A percentile compares a stretch with the other conserved stretches of the same genome.
These are phyloP conservation scores for Kodamaea hsintzibuensis DNA, from an alignment of 805 yeast genomes.

Conservation along the genomic window DNA sequence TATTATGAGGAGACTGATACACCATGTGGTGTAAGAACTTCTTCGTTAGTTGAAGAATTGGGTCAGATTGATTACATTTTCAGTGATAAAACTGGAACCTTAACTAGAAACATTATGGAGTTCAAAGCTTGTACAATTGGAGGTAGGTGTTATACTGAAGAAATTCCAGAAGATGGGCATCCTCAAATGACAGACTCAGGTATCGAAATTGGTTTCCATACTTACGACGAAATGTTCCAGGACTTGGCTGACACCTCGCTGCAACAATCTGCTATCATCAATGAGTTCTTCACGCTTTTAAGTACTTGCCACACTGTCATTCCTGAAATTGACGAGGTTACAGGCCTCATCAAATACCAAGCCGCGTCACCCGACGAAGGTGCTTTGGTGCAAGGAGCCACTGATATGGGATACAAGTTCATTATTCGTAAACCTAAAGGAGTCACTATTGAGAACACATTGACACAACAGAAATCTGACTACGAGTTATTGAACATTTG, in stretches of 20 bases:
- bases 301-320: slow-evolving; percentile 98
- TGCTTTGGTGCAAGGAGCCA: slow-evolving; percentile 96
- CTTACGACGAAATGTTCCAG: slow-evolving; percentile 60
- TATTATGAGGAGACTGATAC: slow-evolving; percentile 86
- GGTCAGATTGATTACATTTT: slow-evolving; percentile 97
- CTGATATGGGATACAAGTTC: slow-evolving; percentile 81
- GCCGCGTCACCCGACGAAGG: slow-evolving; percentile 99
- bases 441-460: slow-evolving; percentile 59
- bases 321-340: slow-evolving; percentile 70
- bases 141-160: slow-evolving; percentile 83
- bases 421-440: slow-evolving; percentile 82
- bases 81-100: slow-evolving; percentile 96
- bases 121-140: slow-evolving; percentile 92
- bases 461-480: slow-evolving; percentile 51
- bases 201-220: slow-evolving; percentile 74
- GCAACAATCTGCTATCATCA: slow-evolving; percentile 50
- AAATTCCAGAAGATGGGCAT: slow-evolving; percentile 86
- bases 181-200: slow-evolving; percentile 69
- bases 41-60: slow-evolving; percentile 92
- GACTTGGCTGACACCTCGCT: slow-evolving; percentile 46
- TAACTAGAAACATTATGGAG: slow-evolving; percentile 96
- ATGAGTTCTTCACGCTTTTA: slow-evolving; percentile 77
- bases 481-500: slow-evolving; percentile 87
- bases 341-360: slow-evolving; percentile 79
- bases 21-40: slow-evolving; percentile 93